Evolutionary conservation across 768 basidiomycete species (phyloP), one percentile per base, ranked within the genome.

Genomic region (Boletus vinaceobasis): DNA sequence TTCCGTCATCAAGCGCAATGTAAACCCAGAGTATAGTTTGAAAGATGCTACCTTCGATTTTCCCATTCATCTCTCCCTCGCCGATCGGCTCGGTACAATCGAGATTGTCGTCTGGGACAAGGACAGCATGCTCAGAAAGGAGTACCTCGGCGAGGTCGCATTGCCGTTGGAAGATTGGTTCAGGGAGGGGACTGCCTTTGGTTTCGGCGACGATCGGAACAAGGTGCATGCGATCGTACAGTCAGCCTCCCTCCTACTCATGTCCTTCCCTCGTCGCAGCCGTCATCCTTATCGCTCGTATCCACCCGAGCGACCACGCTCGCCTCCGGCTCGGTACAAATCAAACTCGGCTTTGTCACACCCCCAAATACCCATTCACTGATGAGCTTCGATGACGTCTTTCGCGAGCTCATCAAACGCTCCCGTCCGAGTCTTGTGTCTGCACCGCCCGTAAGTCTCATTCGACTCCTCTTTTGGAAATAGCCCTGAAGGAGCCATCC

Each of bases 51-150:
- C 92, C 0, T 98, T 94, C 67, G 90, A 96, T 55, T 92, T 95
- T 61, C 89, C 93, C 0, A 77, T 97, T 17, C 90, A 88, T 61
- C 77, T 88, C 17, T 88, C 86, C 15, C 78, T 88, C 27, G 85
- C 86, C 1, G 87, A 88, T 60, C 76, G 77, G 43, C 78, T 90
- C 5, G 87, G 88, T 33, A 83, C 80, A 2, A 62, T 98, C 40
- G 94, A 98, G 71, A 75, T 93, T 33, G 86, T 97, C 13, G 79
- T 94, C 0, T 99, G 96, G 95, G 94, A 95, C 72, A 93, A 88
- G 74, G 95, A 98, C 71, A 75, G 90, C 60, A 69, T 93, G 63
- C 54, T 74, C 53, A 82, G 79, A 64, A 97, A 94, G 74, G 96
- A 98, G 43, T 99, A 97, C 68, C 79, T 99, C 15, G 97, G 97